Base-by-base conservation (phyloP, 139 green algal species). In the Chlamydomonas eustigma region DNA sequence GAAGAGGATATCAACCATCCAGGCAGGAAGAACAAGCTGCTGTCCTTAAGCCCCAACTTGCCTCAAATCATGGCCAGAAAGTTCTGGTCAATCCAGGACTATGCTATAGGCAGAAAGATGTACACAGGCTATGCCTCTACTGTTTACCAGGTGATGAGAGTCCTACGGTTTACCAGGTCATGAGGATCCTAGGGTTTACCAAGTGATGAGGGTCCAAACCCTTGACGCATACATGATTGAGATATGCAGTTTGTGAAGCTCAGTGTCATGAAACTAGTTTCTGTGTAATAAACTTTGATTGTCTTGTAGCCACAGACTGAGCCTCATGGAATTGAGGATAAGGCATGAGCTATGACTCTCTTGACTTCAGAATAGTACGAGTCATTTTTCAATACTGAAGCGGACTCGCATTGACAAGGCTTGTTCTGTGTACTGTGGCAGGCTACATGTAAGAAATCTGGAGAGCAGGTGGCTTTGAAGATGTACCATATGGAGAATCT, bases 81-180 rank as follows among this genome's bases (percentile, higher is more conserved):
- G 39, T 68, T 77, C 51, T 90, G 85, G 85, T 81, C 50, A 4
- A 71, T 86, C 1, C 65, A 51, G 0, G 85, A 90, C 63, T 90
- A 88, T 76, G 71, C 71, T 35, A 80, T 90, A 28, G 33, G 83
- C 1, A 63, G 84, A 2, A 90, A 90, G 71, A 82, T 90, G 76
- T 90, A 90, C 76, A 90, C 80, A 0, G 85, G 85, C n/a, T 90
- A 90, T 51, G 85, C 85, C 0, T 87, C 80, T 8, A 90, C 78
- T 0, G 81, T 87, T 52, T 87, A 84, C 37, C 81, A 87, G 81
- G 81, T 83, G 18, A n/a, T n/a, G n/a, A n/a, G n/a, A n/a, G n/a
- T n/a, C n/a, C n/a, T n/a, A n/a, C n/a, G n/a, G n/a, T n/a, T n/a
- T n/a, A n/a, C n/a, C n/a, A n/a, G n/a, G n/a, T n/a, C n/a, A n/a